These are phyloP conservation scores for Nitzschia sp. DNA, from an alignment of 108 stramenopile genomes.

Conservation along the genomic window DNA sequence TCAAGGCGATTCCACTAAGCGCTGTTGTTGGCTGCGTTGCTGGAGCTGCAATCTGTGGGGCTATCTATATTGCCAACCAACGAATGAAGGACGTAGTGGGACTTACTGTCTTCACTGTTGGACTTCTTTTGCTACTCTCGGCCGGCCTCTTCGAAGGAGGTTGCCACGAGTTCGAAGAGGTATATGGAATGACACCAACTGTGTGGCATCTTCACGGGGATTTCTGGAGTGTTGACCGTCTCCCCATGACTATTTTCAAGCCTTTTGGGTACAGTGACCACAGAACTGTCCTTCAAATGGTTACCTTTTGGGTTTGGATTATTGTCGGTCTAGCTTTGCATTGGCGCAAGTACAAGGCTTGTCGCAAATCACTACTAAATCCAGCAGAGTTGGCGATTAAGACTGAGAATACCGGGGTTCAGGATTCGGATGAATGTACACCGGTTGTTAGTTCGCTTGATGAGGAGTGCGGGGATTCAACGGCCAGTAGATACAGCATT, in stretches of 20 bases:
- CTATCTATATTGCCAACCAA: constrained; percentile 65
- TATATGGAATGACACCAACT: constrained; percentile 47
- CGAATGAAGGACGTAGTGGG: constrained; percentile 52
- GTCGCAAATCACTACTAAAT: constrained; percentile 16
- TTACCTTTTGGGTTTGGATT: constrained; percentile 65
- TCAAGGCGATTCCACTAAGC: constrained; percentile 65
- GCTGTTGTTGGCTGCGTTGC: constrained; percentile 63
- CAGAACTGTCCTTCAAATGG: constrained; percentile 66
- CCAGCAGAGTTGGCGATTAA: too few relatives aligned
- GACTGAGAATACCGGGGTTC: too few relatives aligned
- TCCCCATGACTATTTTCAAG: constrained; percentile 78
- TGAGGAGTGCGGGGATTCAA: too few relatives aligned
- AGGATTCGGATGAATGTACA: too few relatives aligned
- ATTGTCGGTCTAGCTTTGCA: constrained; percentile 49
- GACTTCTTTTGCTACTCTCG: constrained; percentile 56
- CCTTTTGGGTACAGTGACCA: constrained; percentile 77
- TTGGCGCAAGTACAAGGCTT: constrained; percentile 37
- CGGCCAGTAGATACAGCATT: too few relatives aligned
- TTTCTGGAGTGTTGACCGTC: constrained; percentile 53
- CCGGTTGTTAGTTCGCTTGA: too few relatives aligned
- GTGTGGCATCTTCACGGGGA: constrained; percentile 54
- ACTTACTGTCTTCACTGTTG: constrained; percentile 58
- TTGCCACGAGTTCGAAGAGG: constrained; percentile 68
- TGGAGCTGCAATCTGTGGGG: constrained; percentile 45
- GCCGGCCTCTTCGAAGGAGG: constrained; percentile 75